Conservation (phyloP, 805 yeast genomes). For the Jamesozyma piceae region DNA sequence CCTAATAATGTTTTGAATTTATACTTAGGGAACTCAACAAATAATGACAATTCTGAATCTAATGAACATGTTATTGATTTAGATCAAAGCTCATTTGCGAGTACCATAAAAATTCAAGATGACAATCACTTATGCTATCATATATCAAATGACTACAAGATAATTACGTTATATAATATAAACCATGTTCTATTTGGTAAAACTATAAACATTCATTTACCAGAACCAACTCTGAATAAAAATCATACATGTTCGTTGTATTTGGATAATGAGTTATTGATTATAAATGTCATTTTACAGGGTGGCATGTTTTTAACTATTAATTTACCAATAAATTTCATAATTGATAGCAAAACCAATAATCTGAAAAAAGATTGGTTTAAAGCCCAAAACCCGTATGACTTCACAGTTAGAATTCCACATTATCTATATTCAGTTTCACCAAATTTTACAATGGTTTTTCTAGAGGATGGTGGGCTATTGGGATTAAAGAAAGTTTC, state of each 20-base stretch:
- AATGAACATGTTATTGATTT: background rate
- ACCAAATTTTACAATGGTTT: conserved; percentile 39
- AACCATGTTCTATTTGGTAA: conserved; percentile 13
- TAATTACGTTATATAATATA: conserved; percentile 19
- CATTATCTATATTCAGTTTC: conserved; percentile 42
- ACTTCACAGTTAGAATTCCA: conserved; percentile 50
- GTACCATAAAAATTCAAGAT: conserved; percentile 11
- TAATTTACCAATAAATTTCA: conserved; percentile 18
- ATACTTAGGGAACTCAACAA: conserved; percentile 8
- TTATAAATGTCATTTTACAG: conserved; percentile 20
- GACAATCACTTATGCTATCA: conserved; percentile 23
- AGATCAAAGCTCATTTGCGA: conserved; percentile 17
- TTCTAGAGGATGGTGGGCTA: conserved; percentile 72
- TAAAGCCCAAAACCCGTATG: conserved; percentile 56
- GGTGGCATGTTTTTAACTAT: conserved; percentile 20
- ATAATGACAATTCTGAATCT: background rate
- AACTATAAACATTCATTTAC: conserved; percentile 20
- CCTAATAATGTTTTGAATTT: conserved; percentile 14
- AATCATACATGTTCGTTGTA: conserved; percentile 17
- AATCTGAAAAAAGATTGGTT: conserved; percentile 43
- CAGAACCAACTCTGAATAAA: conserved; percentile 17
- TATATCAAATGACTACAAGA: conserved; percentile 14
- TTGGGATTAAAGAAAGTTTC: conserved; percentile 37
- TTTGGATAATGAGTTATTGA: conserved; percentile 3
- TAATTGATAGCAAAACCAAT: conserved; percentile 8